Percentiles rank a stretch among this genome's conserved stretches.
Conservation (phyloP, 768 basidiomycete genomes). For the Mycena maculata region DNA sequence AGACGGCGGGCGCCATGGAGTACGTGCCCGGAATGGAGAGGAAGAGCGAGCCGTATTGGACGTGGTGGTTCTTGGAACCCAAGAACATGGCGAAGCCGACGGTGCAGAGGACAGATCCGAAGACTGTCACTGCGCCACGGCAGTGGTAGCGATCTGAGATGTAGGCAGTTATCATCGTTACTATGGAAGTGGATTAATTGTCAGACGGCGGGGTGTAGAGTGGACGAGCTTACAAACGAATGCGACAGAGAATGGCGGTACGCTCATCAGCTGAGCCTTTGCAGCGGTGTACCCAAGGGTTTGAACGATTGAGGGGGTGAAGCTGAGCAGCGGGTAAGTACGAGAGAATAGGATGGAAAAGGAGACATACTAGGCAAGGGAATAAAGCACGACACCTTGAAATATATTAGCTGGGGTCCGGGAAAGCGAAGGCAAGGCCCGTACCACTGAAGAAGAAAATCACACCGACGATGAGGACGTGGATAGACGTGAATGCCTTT, state of each 20-base stretch:
- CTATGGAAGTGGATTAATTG: slow-evolving; percentile 22
- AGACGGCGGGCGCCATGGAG: slow-evolving; percentile 51
- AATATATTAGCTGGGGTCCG: background rate
- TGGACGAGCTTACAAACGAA: slow-evolving; percentile 39
- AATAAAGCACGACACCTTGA: slow-evolving; percentile 58
- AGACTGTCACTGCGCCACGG: slow-evolving; percentile 44
- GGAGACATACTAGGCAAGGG: slow-evolving; percentile 59
- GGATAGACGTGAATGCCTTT: slow-evolving; percentile 60
- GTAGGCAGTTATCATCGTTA: slow-evolving; percentile 38
- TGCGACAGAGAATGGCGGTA: slow-evolving; percentile 54
- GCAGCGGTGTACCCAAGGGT: slow-evolving; percentile 59
- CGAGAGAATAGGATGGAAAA: slow-evolving; percentile 35
- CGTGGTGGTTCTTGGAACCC: slow-evolving; percentile 43
- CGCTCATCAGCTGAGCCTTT: slow-evolving; percentile 62
- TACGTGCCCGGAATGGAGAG: slow-evolving; percentile 56
- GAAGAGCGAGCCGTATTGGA: slow-evolving; percentile 61
- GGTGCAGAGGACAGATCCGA: slow-evolving; percentile 47
- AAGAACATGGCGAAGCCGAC: slow-evolving; percentile 54
- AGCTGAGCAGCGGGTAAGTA: slow-evolving; percentile 51
- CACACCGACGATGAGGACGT: slow-evolving; percentile 64
- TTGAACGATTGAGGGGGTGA: slow-evolving; percentile 68
- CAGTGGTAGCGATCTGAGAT: slow-evolving; percentile 42
- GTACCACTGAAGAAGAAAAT: slow-evolving; percentile 65
- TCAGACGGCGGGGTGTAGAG: background rate
- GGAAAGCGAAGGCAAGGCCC: slow-evolving; percentile 10